Conservation (phyloP, 2,329 filamentous ascomycete genomes). For the Arthroderma uncinatum region DNA sequence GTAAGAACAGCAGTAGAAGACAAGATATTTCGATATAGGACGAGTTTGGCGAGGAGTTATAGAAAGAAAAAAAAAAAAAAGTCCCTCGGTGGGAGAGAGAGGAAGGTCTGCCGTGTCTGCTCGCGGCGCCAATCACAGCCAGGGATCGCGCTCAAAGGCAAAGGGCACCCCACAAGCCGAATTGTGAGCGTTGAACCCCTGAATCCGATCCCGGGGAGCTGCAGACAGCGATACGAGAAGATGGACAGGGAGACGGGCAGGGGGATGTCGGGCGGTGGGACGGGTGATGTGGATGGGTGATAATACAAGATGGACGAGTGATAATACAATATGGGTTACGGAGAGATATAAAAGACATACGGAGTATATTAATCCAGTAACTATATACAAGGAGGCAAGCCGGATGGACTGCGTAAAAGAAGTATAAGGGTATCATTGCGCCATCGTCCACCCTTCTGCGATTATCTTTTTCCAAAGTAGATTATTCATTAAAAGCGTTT, state of each 20-base stretch:
- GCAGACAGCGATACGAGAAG: not conserved
- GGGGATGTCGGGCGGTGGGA: not conserved
- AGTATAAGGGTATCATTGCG: constrained; percentile 3
- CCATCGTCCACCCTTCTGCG: not conserved
- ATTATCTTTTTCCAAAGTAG: not conserved
- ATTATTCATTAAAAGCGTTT: not conserved
- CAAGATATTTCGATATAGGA: no score
- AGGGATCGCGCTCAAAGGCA: not conserved
- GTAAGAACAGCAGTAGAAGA: no score
- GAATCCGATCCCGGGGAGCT: not conserved
- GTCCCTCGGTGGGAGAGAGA: not conserved
- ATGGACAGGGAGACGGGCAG: not conserved
- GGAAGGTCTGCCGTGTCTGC: not conserved
- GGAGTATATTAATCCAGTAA: not conserved
- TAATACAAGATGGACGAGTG: not conserved
- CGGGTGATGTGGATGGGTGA: not conserved
- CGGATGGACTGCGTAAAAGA: no score
- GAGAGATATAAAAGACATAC: no score
- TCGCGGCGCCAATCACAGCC: no score
- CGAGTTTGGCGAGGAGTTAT: no score
- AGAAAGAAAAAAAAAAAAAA: not conserved
- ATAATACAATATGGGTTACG: no score
- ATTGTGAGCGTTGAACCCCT: not conserved
- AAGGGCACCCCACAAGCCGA: not conserved
- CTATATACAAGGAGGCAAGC: not conserved